Evolutionary conservation across 495 filamentous ascomycete species (phyloP), one percentile per base, ranked within the genome.

Genomic region (Acidiella bohemica): DNA sequence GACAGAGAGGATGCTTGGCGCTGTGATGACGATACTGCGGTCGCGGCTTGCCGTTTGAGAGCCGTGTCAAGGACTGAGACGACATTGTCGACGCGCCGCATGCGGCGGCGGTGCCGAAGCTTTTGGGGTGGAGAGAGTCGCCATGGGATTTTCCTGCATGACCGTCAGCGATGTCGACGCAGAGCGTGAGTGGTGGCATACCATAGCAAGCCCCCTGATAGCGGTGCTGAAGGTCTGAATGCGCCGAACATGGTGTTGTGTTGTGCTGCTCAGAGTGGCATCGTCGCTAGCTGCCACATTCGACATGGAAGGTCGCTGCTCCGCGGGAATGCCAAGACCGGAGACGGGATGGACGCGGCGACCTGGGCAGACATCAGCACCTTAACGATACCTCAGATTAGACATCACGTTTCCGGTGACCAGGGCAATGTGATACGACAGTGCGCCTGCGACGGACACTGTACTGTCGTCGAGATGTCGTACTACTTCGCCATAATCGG

Each of bases 401-500:
- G n/a, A n/a, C n/a, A n/a, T n/a, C n/a, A n/a, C n/a, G n/a, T n/a
- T n/a, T n/a, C n/a, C n/a, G n/a, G n/a, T n/a, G n/a, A n/a, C n/a
- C n/a, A n/a, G n/a, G n/a, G n/a, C n/a, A n/a, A n/a, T n/a, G n/a
- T n/a, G n/a, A n/a, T n/a, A n/a, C n/a, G n/a, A n/a, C n/a, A n/a
- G n/a, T n/a, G n/a, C n/a, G n/a, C n/a, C n/a, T n/a, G n/a, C n/a
- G n/a, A n/a, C n/a, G n/a, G n/a, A 36, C 11, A 36, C 19, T 14
- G 18, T 20, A 39, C 13, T 14, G 13, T 19, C 18, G 8, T 13
- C 30, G 36, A 29, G 21, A 94, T 95, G 86, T 93, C 84, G 41
- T 96, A 93, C 71, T 93, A 93, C 67, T 95, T 96, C 61, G 79
- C 80, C 53, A 92, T 97, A 41, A 70, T 96, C 58, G 86, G 84